Percentiles rank a stretch among this genome's conserved stretches.
Conservation (phyloP, 2,329 filamentous ascomycete species). For the Ophiocordyceps camponoti-saundersi region DNA sequence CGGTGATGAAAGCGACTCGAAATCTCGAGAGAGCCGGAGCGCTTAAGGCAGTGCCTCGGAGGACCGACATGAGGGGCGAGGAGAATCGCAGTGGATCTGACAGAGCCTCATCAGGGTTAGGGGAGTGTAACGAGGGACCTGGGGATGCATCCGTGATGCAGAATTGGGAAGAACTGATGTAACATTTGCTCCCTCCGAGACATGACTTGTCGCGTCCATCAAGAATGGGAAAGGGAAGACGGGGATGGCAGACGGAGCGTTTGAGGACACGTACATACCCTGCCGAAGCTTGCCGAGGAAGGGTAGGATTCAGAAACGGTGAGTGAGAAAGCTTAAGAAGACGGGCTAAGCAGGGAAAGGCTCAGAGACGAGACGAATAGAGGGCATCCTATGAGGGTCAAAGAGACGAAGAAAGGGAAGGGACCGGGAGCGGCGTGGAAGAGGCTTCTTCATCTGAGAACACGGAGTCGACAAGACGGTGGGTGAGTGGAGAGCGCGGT, state of each 20-base stretch:
- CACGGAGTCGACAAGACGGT: too few species aligned
- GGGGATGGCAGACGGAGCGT: not conserved
- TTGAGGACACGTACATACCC: not conserved
- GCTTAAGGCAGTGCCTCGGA: slow-evolving; percentile 10
- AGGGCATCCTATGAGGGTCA: too few species aligned
- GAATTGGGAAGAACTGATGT: not conserved
- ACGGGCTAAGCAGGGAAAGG: too few species aligned
- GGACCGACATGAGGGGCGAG: slow-evolving; percentile 7
- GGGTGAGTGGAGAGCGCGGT: too few species aligned
- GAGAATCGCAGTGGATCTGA: not conserved
- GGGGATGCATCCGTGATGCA: not conserved
- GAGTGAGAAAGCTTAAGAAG: too few species aligned
- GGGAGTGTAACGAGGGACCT: not conserved
- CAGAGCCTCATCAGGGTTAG: not conserved
- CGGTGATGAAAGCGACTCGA: slow-evolving; percentile 3
- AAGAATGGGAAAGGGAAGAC: not conserved
- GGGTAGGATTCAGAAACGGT: not conserved
- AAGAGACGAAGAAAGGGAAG: too few species aligned
- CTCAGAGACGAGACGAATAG: too few species aligned
- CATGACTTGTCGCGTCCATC: not conserved
- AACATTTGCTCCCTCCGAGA: not conserved
- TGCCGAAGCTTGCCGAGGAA: not conserved
- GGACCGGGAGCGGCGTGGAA: too few species aligned
- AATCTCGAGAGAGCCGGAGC: slow-evolving; percentile 8
- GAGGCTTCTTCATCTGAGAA: too few species aligned